Percentiles rank a stretch among this genome's conserved stretches.
Evolutionary conservation across 2,329 filamentous ascomycete genomes (phyloP).

Genomic region (Gnomoniopsis smithogilvyi): DNA sequence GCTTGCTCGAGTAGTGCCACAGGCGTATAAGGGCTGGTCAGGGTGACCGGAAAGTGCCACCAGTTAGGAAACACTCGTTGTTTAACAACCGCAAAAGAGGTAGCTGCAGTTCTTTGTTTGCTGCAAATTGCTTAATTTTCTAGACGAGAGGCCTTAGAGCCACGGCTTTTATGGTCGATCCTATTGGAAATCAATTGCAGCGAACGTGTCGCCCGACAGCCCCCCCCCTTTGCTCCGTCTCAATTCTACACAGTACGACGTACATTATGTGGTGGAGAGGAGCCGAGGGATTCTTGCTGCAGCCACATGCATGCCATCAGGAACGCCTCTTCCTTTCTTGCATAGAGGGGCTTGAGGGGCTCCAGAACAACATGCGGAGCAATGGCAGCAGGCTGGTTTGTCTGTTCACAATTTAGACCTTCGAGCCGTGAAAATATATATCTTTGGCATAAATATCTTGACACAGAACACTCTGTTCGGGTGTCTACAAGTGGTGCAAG

Average conservation of each 20-base stretch:
- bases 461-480: no score
- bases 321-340: neutral
- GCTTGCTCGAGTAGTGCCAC: neutral
- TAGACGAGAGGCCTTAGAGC: no score
- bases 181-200: neutral
- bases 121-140: no score
- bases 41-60: neutral
- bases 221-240: neutral
- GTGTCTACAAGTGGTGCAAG: no score
- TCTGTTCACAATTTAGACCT: neutral
- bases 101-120: no score
- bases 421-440: neutral
- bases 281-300: slow-evolving; percentile 1
- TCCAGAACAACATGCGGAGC: neutral
- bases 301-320: slow-evolving; percentile 1
- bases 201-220: neutral
- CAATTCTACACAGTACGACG: neutral
- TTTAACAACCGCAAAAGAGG: no score
- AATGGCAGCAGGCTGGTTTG: neutral
- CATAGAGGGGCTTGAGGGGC: no score
- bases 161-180: no score
- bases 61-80: no score
- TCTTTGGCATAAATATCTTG: no score
- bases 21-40: neutral
- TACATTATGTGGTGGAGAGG: neutral